A percentile compares a stretch with the other conserved stretches of the same genome.
These are phyloP conservation scores for Elsinoe fawcettii DNA, from an alignment of 2,329 filamentous ascomycete species.

Conservation along the genomic window DNA sequence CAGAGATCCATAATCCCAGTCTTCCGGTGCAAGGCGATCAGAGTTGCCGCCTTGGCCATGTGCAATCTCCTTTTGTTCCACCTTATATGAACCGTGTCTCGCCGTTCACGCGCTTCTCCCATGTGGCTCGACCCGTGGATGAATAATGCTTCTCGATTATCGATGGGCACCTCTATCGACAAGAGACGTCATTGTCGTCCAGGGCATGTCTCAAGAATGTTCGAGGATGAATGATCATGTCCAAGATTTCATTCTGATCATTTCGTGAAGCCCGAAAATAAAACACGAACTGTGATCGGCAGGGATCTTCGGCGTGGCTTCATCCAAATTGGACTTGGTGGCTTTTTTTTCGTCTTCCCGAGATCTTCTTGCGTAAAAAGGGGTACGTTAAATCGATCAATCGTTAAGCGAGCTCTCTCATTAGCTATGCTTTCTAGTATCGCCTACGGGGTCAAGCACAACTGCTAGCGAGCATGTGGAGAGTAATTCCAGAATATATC, in stretches of 20 bases:
- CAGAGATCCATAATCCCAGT: not conserved
- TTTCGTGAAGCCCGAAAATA: not conserved
- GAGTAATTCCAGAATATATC: not conserved
- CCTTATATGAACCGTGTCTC: not conserved
- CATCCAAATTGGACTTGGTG: not conserved
- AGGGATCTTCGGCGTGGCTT: conserved; percentile 8
- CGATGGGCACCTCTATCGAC: not conserved
- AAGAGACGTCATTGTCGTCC: not conserved
- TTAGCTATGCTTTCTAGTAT: not conserved
- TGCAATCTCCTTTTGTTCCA: conserved; percentile 8
- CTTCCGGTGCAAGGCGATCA: not conserved
- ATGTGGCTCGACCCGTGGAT: not conserved
- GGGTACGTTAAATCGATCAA: not conserved
- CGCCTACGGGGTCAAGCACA: not conserved
- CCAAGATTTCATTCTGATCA: not conserved
- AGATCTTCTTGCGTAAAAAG: not conserved
- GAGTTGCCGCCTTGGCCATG: conserved; percentile 4
- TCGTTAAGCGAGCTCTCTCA: not conserved
- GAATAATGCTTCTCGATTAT: not conserved
- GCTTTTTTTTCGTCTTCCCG: not conserved
- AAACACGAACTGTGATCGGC: conserved; percentile 4
- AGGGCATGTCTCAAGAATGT: not conserved
- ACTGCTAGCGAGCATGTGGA: not conserved
- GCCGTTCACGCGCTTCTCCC: not conserved
- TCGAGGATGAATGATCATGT: not conserved